These are phyloP conservation scores for Diaporthe sp. DNA, from an alignment of 2,329 filamentous ascomycete genomes.

Conservation along the genomic window DNA sequence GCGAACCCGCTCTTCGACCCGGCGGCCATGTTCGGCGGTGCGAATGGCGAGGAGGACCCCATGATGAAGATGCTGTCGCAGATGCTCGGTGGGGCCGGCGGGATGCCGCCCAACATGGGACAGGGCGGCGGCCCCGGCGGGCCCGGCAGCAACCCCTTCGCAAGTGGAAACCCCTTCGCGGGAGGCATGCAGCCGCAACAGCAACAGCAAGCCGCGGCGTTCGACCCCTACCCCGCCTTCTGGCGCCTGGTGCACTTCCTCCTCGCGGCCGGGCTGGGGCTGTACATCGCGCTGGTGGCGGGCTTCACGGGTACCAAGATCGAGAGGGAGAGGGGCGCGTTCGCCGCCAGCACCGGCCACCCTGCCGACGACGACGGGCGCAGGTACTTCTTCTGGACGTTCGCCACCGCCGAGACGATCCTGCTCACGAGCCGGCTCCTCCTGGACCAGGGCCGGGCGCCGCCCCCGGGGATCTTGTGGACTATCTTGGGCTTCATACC, in stretches of 20 bases:
- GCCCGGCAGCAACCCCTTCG: conserved; percentile 48
- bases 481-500: conserved; percentile 76
- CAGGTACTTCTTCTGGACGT: conserved; percentile 81
- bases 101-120: conserved; percentile 42
- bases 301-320: conserved; percentile 77
- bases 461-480: conserved; percentile 73
- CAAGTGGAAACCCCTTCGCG: conserved; percentile 49
- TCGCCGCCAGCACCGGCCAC: conserved; percentile 49
- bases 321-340: conserved; percentile 64
- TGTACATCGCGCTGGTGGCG: conserved; percentile 78
- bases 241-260: conserved; percentile 83
- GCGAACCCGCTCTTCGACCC: conserved; percentile 51
- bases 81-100: conserved; percentile 66
- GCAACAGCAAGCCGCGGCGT: conserved; percentile 49
- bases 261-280: conserved; percentile 76
- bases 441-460: conserved; percentile 71
- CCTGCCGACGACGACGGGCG: conserved; percentile 47
- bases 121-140: conserved; percentile 52
- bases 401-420: conserved; percentile 81
- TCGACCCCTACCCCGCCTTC: conserved; percentile 60
- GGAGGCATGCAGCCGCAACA: conserved; percentile 54
- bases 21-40: conserved; percentile 41
- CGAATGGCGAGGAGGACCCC: conserved; percentile 65
- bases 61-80: conserved; percentile 84
- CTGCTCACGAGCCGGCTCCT: conserved; percentile 80